Evolutionary conservation across 129 eudicot genomes (phyloP).

Genomic region (Mikania micrantha): DNA sequence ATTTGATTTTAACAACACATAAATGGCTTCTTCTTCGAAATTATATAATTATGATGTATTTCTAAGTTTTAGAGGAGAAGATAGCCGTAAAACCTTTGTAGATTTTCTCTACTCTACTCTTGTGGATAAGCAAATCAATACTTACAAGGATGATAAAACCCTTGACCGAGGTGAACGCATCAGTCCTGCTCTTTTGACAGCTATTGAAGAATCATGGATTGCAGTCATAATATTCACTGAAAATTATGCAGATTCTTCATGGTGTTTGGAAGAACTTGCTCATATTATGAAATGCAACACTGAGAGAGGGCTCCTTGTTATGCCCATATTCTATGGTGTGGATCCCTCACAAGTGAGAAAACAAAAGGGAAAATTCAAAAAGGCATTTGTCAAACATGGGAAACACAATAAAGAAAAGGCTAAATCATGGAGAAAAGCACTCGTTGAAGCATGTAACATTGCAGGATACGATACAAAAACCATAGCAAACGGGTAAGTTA

Average conservation of each 20-base stretch:
- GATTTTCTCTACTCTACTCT: too few species aligned
- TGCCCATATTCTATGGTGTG: constrained; percentile 8
- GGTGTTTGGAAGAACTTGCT: constrained; percentile 7
- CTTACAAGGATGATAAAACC: neutral
- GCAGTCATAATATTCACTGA: neutral
- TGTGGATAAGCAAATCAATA: too few species aligned
- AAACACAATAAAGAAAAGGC: neutral
- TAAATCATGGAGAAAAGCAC: constrained; percentile 8
- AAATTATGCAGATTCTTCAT: neutral
- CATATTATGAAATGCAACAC: neutral
- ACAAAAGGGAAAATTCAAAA: neutral
- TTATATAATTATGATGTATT: too few species aligned
- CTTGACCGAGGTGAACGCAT: neutral
- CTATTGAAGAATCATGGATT: neutral
- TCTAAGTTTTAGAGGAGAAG: too few species aligned
- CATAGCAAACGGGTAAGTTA: too few species aligned
- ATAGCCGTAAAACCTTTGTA: too few species aligned
- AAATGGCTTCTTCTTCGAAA: too few species aligned
- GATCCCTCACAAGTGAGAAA: neutral
- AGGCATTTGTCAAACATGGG: neutral
- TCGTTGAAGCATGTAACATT: neutral
- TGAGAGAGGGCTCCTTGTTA: neutral
- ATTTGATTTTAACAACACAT: too few species aligned
- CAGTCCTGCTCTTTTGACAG: neutral
- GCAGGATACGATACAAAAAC: too few species aligned